Conservation (phyloP, 495 filamentous ascomycete genomes). For the Neurospora discreta region DNA sequence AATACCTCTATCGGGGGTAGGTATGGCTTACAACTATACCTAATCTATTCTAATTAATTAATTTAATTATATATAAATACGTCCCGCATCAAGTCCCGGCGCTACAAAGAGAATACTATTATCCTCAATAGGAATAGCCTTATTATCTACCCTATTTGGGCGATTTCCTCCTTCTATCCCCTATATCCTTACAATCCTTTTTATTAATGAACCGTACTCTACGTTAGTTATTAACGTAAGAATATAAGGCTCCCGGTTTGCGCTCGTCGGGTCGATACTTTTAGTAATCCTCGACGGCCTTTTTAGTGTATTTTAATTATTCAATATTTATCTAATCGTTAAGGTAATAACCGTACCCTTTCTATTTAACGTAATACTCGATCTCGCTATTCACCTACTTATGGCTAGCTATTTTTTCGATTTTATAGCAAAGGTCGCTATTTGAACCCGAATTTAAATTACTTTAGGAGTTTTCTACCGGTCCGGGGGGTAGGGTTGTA, state of each 20-base stretch:
- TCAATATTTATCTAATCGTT: neutral
- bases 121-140: neutral
- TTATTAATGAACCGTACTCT: neutral
- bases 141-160: no score
- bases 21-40: no score
- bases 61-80: no score
- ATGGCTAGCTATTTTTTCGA: neutral
- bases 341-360: neutral
- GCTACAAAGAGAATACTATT: no score
- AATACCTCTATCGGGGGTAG: no score
- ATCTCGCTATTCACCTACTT: neutral
- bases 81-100: no score
- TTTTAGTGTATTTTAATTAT: no score
- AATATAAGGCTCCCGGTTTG: accelerated
- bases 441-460: neutral
- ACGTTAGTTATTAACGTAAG: no score
- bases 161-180: neutral
- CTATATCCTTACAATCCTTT: neutral
- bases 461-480: neutral
- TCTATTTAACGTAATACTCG: neutral
- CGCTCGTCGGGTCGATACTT: neutral
- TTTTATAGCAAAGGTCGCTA: no score
- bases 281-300: neutral
- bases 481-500: no score
- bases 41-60: no score